Conservation (phyloP, 2,329 filamentous ascomycete genomes). For the Fusarium staphyleae region DNA sequence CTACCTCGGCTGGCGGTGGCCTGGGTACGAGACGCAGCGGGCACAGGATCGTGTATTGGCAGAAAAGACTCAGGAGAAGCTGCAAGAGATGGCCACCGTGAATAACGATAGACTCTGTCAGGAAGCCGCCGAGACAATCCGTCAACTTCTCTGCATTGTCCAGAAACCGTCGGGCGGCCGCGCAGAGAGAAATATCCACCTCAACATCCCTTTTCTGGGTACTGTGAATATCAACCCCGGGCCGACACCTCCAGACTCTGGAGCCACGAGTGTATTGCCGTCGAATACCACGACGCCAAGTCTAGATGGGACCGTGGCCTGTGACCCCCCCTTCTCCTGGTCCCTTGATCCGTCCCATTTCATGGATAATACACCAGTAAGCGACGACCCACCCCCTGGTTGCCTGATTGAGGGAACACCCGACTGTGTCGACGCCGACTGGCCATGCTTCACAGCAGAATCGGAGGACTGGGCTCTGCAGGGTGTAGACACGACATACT, state of each 20-base stretch:
- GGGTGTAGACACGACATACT: conserved; percentile 49
- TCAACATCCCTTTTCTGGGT: conserved; percentile 57
- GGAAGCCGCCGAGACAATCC: conserved; percentile 54
- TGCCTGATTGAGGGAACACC: conserved; percentile 12
- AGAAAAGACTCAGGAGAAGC: conserved; percentile 46
- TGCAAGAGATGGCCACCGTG: conserved; percentile 48
- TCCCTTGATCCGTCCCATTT: neutral
- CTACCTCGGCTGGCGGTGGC: conserved; percentile 52
- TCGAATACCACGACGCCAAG: conserved; percentile 25
- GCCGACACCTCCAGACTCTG: conserved; percentile 25
- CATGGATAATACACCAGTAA: conserved; percentile 2
- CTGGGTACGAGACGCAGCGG: conserved; percentile 33
- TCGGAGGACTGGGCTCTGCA: conserved; percentile 52
- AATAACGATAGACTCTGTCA: conserved; percentile 52
- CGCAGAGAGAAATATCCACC: conserved; percentile 42
- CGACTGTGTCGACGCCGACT: conserved; percentile 27
- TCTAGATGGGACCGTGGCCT: conserved; percentile 3
- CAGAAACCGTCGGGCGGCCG: conserved; percentile 35
- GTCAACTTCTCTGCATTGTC: conserved; percentile 53
- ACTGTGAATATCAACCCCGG: conserved; percentile 52
- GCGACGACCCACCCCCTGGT: conserved; percentile 4
- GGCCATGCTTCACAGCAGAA: conserved; percentile 43
- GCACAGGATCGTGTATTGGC: conserved; percentile 48
- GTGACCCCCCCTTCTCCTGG: conserved; percentile 18
- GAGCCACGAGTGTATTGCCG: conserved; percentile 13